Base-by-base conservation (phyloP, 2,329 filamentous ascomycete species). In the Rosellinia necatrix region DNA sequence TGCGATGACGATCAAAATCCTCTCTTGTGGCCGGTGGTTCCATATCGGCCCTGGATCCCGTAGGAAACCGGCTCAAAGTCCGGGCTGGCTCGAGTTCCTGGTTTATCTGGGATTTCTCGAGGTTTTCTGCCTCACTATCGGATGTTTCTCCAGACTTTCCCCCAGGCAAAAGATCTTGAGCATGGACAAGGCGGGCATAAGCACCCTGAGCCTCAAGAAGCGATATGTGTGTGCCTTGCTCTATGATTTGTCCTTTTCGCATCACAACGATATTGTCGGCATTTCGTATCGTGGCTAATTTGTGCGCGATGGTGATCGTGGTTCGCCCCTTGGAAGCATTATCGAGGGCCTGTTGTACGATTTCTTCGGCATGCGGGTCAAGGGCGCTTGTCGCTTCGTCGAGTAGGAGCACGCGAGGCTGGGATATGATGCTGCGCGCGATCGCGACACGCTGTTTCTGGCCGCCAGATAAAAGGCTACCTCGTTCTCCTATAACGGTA, bases 251-350 rank as follows among this genome's bases (percentile, higher is more conserved):
- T 0, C 89, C 92, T 50, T 87, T 87, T 70, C 97, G 96, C 0
- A 97, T 35, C 0, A 92, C 87, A 62, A 89, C 89, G 37, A 92
- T 92, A 6, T 85, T 75, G 68, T 92, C 85, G 0, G 88, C 88
- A 61, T 91, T 85, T 68, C 88, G 87, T 15, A 91, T 84, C n/a
- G 87, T 92, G 0, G 85, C 85, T 48, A 92, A 74, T 7, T 89
- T 77, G 68, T 92, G 89, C 1, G 89, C 89, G 10, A 92, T 87
- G 2, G 88, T 86, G 2, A 92, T 78, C 42, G 88, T 89, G 1
- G 89, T 84, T 3, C 81, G 73, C 4, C 78, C 79, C 63, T 79
- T 78, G 2, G 77, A 77, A 0, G 82, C 84, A 25, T 75, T 76
- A 73, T 89, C 84, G 63, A 92, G 82, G 0, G 87, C 87, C 0